A percentile compares a stretch with the other conserved stretches of the same genome.
phyloP scores from a whole-genome alignment of 257 asterid species.

The Nicotiana sylvestris region DNA sequence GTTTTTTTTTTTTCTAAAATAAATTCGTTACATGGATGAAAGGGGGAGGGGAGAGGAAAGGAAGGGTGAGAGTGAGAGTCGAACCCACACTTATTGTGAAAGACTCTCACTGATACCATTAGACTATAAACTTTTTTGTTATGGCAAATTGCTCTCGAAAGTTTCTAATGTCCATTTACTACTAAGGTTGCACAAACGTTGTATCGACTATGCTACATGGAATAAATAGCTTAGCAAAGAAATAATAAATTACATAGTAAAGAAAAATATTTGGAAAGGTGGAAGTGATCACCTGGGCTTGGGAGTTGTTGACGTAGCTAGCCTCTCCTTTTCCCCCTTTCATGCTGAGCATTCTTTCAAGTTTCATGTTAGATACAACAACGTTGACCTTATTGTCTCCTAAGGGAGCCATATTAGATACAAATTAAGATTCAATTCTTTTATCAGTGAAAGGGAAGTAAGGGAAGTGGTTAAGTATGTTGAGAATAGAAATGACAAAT shows the following conservation, averaged over 20 bases:
- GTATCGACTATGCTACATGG: no score
- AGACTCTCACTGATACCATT: neutral
- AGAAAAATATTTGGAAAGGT: neutral
- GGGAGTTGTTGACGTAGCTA: constrained; percentile 84
- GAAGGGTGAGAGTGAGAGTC: neutral
- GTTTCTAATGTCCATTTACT: neutral
- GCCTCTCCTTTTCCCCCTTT: constrained; percentile 94
- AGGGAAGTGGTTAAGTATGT: neutral
- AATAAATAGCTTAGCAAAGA: neutral
- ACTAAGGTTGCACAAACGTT: neutral
- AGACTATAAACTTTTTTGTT: neutral
- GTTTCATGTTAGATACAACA: constrained; percentile 56
- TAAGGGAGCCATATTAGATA: constrained; percentile 39
- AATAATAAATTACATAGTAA: neutral
- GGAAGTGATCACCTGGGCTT: constrained; percentile 69
- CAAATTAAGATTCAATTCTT: neutral
- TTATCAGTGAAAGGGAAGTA: neutral
- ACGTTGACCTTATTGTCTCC: constrained; percentile 37
- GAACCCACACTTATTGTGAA: neutral
- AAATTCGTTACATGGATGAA: no score
- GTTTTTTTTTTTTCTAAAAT: neutral
- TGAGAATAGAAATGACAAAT: neutral
- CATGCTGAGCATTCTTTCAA: constrained; percentile 75
- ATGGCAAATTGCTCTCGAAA: neutral
- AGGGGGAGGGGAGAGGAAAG: neutral